Base-by-base conservation (phyloP, 768 basidiomycete genomes). In the Tulasnella sp. region DNA sequence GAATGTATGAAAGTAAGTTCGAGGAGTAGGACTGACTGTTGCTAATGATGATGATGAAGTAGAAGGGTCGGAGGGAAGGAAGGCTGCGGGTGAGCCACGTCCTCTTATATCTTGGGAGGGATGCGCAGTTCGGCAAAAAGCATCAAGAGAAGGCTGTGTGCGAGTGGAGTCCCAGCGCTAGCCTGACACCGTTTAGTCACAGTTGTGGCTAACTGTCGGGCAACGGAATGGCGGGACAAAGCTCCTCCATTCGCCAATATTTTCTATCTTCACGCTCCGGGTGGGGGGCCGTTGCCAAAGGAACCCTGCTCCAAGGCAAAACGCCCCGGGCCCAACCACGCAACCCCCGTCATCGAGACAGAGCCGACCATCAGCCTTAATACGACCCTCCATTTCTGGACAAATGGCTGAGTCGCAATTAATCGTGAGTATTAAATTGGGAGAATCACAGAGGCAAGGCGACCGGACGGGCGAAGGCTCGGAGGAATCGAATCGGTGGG, bases 401-500 rank as follows among this genome's bases (percentile, higher is more conserved):
- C 51, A n/a, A 51, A 51, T 51, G 61, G 26, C 61, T 67, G 61
- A 67, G 61, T 35, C 16, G 61, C 61, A 67, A 67, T 67, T 29
- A 67, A 35, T 67, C 61, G 32, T 67, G 61, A 67, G 61, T 67
- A 67, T 29, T 35, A 29, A 26, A 15, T 26, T 1, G 61, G 61
- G 29, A 67, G 61, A 67, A 67, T 32, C 26, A 67, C 61, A 67
- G 61, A 16, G 7, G 26, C 32, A 61, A 26, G 57, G 57, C n/a
- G 26, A 61, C 57, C n/a, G 57, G 61, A 15, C 15, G 55, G 61
- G 61, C 61, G 61, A 67, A 67, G 61, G 61, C 61, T 67, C 61
- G 61, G 61, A 67, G 61, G 61, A 67, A 67, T 67, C 32, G 61
- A 67, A 67, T 67, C 61, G 61, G 61, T 35, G 23, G 26, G 61